phyloP scores from a whole-genome alignment of 2,329 filamentous ascomycete species.

The Fusarium circinatum region DNA sequence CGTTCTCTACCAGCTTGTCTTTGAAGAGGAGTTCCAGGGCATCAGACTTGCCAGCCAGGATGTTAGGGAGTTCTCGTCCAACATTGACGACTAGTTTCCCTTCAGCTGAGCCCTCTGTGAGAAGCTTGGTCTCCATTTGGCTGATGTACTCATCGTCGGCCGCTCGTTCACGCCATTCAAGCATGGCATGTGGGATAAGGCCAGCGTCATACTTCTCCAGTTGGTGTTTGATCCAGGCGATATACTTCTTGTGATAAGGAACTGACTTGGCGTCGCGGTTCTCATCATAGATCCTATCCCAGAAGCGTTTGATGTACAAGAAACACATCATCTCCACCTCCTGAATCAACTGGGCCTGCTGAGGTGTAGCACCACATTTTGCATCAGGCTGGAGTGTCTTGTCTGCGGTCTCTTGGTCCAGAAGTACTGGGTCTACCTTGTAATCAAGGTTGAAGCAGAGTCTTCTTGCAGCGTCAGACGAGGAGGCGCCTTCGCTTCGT shows the following conservation, averaged over 20 bases:
- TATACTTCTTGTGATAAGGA: neutral
- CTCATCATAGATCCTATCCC: neutral
- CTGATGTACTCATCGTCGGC: neutral
- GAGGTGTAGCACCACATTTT: neutral
- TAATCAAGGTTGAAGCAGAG: slow-evolving; percentile 11
- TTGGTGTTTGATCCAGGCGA: slow-evolving; percentile 5
- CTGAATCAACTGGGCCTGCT: neutral
- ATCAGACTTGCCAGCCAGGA: neutral
- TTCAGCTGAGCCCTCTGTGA: neutral
- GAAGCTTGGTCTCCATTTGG: neutral
- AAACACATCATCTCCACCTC: slow-evolving; percentile 11
- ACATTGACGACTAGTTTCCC: slow-evolving; percentile 6
- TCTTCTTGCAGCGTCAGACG: neutral
- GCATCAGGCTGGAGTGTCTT: neutral
- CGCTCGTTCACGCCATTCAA: neutral
- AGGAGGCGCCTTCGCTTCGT: neutral
- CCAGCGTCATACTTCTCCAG: neutral
- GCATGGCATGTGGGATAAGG: neutral
- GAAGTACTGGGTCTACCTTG: neutral
- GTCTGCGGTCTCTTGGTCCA: neutral
- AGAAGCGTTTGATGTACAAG: slow-evolving; percentile 8
- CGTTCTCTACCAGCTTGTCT: slow-evolving; percentile 3
- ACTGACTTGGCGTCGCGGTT: neutral
- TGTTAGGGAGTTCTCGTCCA: neutral
- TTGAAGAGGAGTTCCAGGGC: slow-evolving; percentile 6